Evolutionary conservation across 2,329 filamentous ascomycete genomes (phyloP), one percentile per base, ranked within the genome.

Genomic region (Akanthomyces uredinophilus): DNA sequence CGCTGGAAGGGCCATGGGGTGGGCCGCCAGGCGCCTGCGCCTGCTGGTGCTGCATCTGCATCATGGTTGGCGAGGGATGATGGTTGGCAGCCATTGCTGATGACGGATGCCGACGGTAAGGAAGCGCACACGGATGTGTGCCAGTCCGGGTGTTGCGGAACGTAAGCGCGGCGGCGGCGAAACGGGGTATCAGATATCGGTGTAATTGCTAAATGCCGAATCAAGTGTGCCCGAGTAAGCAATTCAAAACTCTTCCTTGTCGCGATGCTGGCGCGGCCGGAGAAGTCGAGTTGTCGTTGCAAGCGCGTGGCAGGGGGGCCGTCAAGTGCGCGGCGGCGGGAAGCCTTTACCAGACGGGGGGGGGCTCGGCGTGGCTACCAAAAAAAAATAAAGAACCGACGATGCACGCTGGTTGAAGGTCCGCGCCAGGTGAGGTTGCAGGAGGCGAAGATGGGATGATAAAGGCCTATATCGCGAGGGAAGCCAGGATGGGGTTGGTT

Each of bases 51-150:
- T 82, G 82, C 80, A 86, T 81, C 70, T 85, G 83, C 78, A 93
- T 89, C 77, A 90, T 89, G 63, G 90, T 90, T 46, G 91, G 90
- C 69, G 91, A 94, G 47, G 88, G 87, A 72, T 93, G 91, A 70
- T 91, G 89, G 75, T 91, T 89, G 69, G 88, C 59, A 55, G 59
- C 87, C 88, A 91, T 91, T 66, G 65, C 76, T 56, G 58, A 58
- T 50, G 63, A 43, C 46, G 50, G 22, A n/a, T 6, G 63, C 63
- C 61, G 55, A 54, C 61, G 51, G 59, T 32, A 41, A 59, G 56
- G n/a, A n/a, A n/a, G 61, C 61, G 62, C 64, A 65, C 59, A 64
- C 63, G 59, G 43, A 50, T 37, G 54, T 47, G 64, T 60, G 41
- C 63, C 63, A 63, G 63, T 60, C 55, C 41, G n/a, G 49, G 24